Evolutionary conservation across 768 basidiomycete species (phyloP).

Genomic region (Suillus placidus): DNA sequence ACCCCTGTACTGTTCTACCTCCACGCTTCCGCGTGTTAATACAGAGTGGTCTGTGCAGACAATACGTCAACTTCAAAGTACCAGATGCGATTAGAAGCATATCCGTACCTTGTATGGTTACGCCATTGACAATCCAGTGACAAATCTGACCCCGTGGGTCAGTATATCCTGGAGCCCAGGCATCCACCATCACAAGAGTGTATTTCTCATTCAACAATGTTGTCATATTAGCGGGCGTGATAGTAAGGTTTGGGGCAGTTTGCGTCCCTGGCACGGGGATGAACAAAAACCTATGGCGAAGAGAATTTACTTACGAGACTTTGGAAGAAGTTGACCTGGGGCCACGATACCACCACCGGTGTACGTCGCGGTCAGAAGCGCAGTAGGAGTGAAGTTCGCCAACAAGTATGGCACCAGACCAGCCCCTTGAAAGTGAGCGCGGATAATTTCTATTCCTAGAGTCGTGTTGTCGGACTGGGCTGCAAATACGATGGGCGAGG

Average conservation of each 20-base stretch:
- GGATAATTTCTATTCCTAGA: conserved; percentile 56
- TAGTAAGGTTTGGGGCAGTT: conserved; percentile 53
- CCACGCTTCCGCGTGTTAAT: conserved; percentile 45
- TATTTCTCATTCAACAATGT: conserved; percentile 50
- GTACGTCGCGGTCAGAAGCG: conserved; percentile 56
- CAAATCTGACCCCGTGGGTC: conserved; percentile 62
- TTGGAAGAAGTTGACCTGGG: conserved; percentile 60
- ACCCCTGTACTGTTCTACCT: conserved; percentile 69
- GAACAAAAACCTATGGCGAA: conserved; percentile 1
- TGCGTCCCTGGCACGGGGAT: conserved; percentile 49
- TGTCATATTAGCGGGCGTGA: conserved; percentile 54
- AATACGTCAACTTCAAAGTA: background rate
- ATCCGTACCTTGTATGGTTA: conserved; percentile 46
- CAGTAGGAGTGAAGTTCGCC: conserved; percentile 59
- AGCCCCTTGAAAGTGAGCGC: conserved; percentile 68
- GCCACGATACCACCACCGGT: conserved; percentile 49
- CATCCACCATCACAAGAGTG: conserved; percentile 78
- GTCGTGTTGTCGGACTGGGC: conserved; percentile 48
- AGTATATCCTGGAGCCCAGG: conserved; percentile 65
- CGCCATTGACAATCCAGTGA: conserved; percentile 82
- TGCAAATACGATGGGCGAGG: conserved; percentile 10
- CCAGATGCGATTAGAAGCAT: background rate
- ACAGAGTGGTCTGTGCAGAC: conserved; percentile 37
- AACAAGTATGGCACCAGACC: conserved; percentile 66
- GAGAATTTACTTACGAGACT: conserved; percentile 50